Conservation (phyloP, 1,284 basidiomycete species). For the Leccinum angustisporum region DNA sequence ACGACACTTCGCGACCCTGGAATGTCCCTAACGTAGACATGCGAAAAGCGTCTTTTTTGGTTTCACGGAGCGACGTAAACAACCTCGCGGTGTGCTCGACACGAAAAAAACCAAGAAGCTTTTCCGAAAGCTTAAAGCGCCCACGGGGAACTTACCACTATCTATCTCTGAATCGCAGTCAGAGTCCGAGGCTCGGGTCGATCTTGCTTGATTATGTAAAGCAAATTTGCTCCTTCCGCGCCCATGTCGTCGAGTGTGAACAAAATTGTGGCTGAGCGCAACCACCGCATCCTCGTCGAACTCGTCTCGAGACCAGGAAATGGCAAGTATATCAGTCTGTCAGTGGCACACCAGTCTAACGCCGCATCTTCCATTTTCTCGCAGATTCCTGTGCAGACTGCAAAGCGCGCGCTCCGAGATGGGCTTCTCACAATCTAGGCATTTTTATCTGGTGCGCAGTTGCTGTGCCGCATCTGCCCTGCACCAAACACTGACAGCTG, state of each 20-base stretch:
- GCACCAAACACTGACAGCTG: constrained; percentile 9
- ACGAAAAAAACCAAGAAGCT: constrained; percentile 4
- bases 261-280: constrained; percentile 67
- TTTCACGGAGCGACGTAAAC: constrained; percentile 19
- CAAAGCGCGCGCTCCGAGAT: constrained; percentile 72
- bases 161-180: background rate
- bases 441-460: constrained; percentile 73
- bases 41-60: background rate
- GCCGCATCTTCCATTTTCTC: background rate
- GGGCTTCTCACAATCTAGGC: constrained; percentile 80
- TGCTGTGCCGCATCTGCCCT: background rate
- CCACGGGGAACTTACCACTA: background rate
- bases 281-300: constrained; percentile 66
- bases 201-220: constrained; percentile 26
- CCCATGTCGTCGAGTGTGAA: constrained; percentile 34
- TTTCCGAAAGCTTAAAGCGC: background rate
- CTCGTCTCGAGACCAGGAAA: constrained; percentile 73
- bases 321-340: constrained; percentile 42
- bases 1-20: constrained; percentile 19
- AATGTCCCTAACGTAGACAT: constrained; percentile 14
- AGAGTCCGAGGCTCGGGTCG: constrained; percentile 7
- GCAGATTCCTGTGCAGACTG: constrained; percentile 84
- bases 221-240: background rate
- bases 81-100: constrained; percentile 2
- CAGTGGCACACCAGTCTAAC: constrained; percentile 7